Conservation (phyloP, 2,329 filamentous ascomycete genomes). For the Coniochaeta ligniaria region DNA sequence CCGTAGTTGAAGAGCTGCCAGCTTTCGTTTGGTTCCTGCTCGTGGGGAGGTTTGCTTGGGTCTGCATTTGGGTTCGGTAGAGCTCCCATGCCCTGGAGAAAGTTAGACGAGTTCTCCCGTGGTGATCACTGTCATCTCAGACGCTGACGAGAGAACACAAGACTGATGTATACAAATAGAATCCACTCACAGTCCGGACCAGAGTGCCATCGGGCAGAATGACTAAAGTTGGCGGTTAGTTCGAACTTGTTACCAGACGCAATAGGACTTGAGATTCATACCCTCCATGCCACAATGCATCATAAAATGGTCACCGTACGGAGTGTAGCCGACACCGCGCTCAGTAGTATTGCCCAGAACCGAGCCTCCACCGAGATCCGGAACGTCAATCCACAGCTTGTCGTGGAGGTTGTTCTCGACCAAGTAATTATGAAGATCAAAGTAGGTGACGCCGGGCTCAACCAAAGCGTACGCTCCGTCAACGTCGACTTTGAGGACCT, state of each 20-base stretch:
- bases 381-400: slow-evolving; percentile 34
- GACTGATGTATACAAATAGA: slow-evolving; percentile 21
- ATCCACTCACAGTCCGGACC: not conserved
- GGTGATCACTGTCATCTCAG: slow-evolving; percentile 11
- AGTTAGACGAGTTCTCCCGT: slow-evolving; percentile 35
- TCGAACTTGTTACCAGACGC: not conserved
- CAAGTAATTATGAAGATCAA: slow-evolving; percentile 42
- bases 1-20: slow-evolving; percentile 30
- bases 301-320: slow-evolving; percentile 28
- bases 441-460: slow-evolving; percentile 49
- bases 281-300: slow-evolving; percentile 19
- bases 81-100: slow-evolving; percentile 32
- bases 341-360: slow-evolving; percentile 38
- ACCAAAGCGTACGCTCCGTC: slow-evolving; percentile 42
- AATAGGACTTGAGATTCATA: slow-evolving; percentile 4
- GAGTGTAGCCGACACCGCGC: slow-evolving; percentile 38
- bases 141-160: not conserved
- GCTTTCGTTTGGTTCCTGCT: slow-evolving; percentile 16
- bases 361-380: slow-evolving; percentile 32
- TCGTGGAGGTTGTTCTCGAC: slow-evolving; percentile 27
- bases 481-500: slow-evolving; percentile 41
- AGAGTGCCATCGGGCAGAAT: slow-evolving; percentile 31
- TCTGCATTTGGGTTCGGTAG: slow-evolving; percentile 31
- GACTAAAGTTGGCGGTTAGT: slow-evolving; percentile 10
- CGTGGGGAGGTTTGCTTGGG: slow-evolving; percentile 21